phyloP scores from a whole-genome alignment of 1,284 basidiomycete genomes.

The Jaminaea rosea region DNA sequence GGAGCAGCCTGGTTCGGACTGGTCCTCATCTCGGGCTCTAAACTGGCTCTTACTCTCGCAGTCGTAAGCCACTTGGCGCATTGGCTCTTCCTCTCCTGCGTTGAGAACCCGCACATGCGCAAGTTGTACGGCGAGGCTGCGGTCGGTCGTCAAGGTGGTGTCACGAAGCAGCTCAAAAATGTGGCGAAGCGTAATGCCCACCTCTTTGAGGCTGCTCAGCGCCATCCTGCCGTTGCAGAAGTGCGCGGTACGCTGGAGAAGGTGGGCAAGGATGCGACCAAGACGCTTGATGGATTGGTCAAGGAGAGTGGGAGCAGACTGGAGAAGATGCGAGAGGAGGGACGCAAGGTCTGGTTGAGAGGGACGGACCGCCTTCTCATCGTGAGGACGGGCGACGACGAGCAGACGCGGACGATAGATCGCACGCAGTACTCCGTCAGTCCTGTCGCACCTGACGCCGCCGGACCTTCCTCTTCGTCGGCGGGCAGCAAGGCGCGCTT shows the following conservation, averaged over 20 bases:
- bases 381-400: slow-evolving; percentile 27
- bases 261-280: slow-evolving; percentile 82
- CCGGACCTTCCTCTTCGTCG: not conserved
- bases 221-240: slow-evolving; percentile 59
- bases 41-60: slow-evolving; percentile 74
- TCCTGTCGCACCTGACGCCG: not conserved
- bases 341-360: slow-evolving; percentile 80
- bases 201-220: slow-evolving; percentile 24
- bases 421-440: slow-evolving; percentile 17
- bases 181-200: slow-evolving; percentile 68
- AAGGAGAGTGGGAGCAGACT: slow-evolving; percentile 52
- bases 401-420: slow-evolving; percentile 25
- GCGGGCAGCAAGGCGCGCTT: slow-evolving; percentile 51
- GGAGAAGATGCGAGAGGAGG: slow-evolving; percentile 63
- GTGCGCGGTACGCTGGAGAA: slow-evolving; percentile 88
- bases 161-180: slow-evolving; percentile 89
- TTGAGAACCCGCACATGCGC: slow-evolving; percentile 78
- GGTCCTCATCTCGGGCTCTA: slow-evolving; percentile 78
- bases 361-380: slow-evolving; percentile 61
- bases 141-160: slow-evolving; percentile 84
- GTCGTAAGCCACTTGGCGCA: slow-evolving; percentile 64
- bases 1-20: slow-evolving; percentile 91
- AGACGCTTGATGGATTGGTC: slow-evolving; percentile 83
- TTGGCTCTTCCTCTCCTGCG: slow-evolving; percentile 47
- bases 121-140: slow-evolving; percentile 79